Percentiles rank a stretch among this genome's conserved stretches.
These are phyloP conservation scores for Phoma herbarum DNA, from an alignment of 2,329 filamentous ascomycete species.

Conservation along the genomic window DNA sequence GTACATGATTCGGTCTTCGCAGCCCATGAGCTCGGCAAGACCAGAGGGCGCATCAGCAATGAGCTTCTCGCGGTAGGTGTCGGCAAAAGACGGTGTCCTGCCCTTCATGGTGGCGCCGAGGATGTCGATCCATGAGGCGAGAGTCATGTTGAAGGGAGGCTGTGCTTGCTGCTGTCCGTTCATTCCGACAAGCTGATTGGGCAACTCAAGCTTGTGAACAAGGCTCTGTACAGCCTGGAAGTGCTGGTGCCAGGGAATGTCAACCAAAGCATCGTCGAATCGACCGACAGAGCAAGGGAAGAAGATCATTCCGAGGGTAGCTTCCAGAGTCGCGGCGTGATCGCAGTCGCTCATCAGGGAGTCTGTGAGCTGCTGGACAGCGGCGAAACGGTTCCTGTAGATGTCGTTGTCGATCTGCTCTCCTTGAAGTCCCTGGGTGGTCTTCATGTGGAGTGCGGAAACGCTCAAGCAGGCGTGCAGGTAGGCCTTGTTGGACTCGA, in stretches of 20 bases:
- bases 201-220: constrained; percentile 84
- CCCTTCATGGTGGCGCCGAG: constrained; percentile 93
- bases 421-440: constrained; percentile 70
- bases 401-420: constrained; percentile 89
- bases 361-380: constrained; percentile 85
- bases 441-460: constrained; percentile 90
- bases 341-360: constrained; percentile 81
- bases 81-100: constrained; percentile 83
- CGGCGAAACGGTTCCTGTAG: constrained; percentile 88
- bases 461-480: constrained; percentile 96
- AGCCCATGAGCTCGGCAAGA: constrained; percentile 93
- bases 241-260: constrained; percentile 97
- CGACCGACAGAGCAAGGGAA: constrained; percentile 93
- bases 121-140: constrained; percentile 96
- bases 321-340: constrained; percentile 88
- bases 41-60: constrained; percentile 72
- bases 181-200: constrained; percentile 68
- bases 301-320: constrained; percentile 93
- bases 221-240: constrained; percentile 90
- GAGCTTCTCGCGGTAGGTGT: constrained; percentile 96
- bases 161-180: constrained; percentile 67
- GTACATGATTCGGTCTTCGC: constrained; percentile 97
- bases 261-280: constrained; percentile 82
- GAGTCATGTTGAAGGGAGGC: constrained; percentile 92
- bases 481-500: constrained; percentile 92